These are phyloP conservation scores for Lecanosticta acicola DNA, from an alignment of 2,329 filamentous ascomycete species.

Conservation along the genomic window DNA sequence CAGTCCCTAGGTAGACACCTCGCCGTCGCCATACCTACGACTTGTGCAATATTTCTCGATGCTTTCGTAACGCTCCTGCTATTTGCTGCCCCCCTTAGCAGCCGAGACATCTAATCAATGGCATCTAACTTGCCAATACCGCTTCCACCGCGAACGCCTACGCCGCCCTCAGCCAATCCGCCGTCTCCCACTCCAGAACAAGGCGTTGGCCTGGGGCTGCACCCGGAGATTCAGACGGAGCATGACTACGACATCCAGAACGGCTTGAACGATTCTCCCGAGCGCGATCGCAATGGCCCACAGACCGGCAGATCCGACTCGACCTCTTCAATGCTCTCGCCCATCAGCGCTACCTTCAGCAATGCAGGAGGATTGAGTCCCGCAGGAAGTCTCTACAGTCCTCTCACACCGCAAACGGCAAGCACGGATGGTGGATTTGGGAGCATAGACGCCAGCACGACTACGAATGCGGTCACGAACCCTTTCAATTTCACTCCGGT, in stretches of 20 bases:
- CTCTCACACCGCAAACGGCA: conserved; percentile 30
- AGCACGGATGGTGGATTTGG: conserved; percentile 28
- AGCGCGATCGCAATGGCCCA: conserved; percentile 5
- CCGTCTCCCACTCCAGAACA: conserved; percentile 9
- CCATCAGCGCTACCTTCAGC: conserved; percentile 26
- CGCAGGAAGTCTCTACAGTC: conserved; percentile 25
- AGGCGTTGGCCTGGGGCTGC: conserved; percentile 12
- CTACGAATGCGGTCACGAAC: conserved; percentile 42
- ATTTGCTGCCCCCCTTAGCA: background rate
- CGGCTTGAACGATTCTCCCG: conserved; percentile 25
- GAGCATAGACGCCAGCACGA: conserved; percentile 15
- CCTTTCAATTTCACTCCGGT: conserved; percentile 92
- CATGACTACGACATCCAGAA: conserved; percentile 29
- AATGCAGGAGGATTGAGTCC: conserved; percentile 21
- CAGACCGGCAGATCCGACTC: conserved; percentile 17
- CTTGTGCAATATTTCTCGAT: background rate
- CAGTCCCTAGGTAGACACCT: background rate
- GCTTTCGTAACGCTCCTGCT: background rate
- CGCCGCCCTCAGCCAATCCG: conserved; percentile 53
- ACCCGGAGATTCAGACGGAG: conserved; percentile 25
- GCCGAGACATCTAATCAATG: conserved; percentile 40
- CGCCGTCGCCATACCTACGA: background rate
- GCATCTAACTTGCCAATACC: conserved; percentile 55
- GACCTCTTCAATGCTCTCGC: conserved; percentile 26
- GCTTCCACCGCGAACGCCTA: conserved; percentile 58